Evolutionary conservation across 345 rosid genomes (phyloP).

Genomic region (Ceriops decandra): DNA sequence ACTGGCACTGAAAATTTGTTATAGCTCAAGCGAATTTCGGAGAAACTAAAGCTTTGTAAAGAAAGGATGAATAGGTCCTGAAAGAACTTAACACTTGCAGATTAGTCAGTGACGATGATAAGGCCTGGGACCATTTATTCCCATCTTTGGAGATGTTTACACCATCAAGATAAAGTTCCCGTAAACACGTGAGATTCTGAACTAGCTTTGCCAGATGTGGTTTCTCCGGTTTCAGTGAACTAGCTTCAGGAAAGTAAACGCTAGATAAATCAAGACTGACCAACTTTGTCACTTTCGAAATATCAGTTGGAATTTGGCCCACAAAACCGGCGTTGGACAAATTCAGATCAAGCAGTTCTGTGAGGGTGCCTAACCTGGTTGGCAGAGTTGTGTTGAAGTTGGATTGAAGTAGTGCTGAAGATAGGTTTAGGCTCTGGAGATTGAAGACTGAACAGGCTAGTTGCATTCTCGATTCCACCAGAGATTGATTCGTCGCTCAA

Average conservation of each 20-base stretch:
- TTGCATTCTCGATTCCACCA: conserved; percentile 30
- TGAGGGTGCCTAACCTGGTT: conserved; percentile 25
- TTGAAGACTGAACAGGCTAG: conserved; percentile 35
- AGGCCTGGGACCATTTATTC: conserved; percentile 27
- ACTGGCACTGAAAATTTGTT: conserved; percentile 24
- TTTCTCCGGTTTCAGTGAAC: conserved; percentile 24
- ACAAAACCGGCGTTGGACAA: conserved; percentile 40
- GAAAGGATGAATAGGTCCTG: conserved; percentile 29
- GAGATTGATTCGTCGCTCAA: conserved; percentile 34
- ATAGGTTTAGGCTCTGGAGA: conserved; percentile 42
- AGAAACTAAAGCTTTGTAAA: conserved; percentile 8
- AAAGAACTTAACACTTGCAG: conserved; percentile 39
- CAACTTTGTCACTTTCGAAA: conserved; percentile 37
- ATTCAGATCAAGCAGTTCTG: conserved; percentile 29
- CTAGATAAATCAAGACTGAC: conserved; percentile 42
- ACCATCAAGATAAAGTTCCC: conserved; percentile 34
- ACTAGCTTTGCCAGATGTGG: conserved; percentile 29
- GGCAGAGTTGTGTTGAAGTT: conserved; percentile 25
- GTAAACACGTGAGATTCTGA: conserved; percentile 19
- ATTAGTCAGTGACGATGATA: conserved; percentile 29
- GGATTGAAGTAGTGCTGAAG: not conserved
- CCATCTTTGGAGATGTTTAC: conserved; percentile 27
- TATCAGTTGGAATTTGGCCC: conserved; percentile 35
- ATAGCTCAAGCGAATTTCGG: conserved; percentile 4
- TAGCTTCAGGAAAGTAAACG: not conserved